Evolutionary conservation across 768 basidiomycete genomes (phyloP).

Genomic region (Mycena filopes): DNA sequence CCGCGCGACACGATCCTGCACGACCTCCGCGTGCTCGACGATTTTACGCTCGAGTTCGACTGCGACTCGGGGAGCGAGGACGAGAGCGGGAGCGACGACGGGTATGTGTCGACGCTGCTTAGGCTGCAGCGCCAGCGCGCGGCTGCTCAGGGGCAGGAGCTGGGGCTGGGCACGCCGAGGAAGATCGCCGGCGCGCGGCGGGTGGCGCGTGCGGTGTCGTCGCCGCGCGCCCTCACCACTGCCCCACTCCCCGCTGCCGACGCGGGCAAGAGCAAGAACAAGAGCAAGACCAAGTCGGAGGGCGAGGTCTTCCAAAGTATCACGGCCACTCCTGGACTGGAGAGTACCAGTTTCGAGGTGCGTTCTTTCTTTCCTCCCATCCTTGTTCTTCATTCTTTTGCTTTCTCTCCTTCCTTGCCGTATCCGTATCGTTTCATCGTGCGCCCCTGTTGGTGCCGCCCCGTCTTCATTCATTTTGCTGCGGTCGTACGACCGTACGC

Average conservation of each 20-base stretch:
- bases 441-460: too few species aligned
- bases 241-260: too few species aligned
- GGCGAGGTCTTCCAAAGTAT: constrained; percentile 32
- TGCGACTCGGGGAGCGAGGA: constrained; percentile 29
- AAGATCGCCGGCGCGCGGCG: constrained; percentile 30
- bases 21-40: constrained; percentile 27
- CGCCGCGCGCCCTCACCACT: constrained; percentile 10
- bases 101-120: constrained; percentile 31
- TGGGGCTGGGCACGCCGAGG: not conserved
- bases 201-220: constrained; percentile 20
- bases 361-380: not conserved
- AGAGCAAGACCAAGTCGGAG: constrained; percentile 8
- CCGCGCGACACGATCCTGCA: too few species aligned
- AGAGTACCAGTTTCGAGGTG: constrained; percentile 32
- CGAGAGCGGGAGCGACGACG: constrained; percentile 30
- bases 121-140: constrained; percentile 15
- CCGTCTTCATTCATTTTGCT: too few species aligned
- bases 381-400: not conserved
- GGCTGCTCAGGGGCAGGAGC: not conserved
- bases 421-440: too few species aligned
- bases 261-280: too few species aligned
- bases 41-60: constrained; percentile 23
- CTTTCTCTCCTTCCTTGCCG: not conserved
- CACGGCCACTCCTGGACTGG: constrained; percentile 27
- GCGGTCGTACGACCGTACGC: too few species aligned